Evolutionary conservation across 73 alveolate genomes (phyloP).

Genomic region (Tetrahymena elliotti): DNA sequence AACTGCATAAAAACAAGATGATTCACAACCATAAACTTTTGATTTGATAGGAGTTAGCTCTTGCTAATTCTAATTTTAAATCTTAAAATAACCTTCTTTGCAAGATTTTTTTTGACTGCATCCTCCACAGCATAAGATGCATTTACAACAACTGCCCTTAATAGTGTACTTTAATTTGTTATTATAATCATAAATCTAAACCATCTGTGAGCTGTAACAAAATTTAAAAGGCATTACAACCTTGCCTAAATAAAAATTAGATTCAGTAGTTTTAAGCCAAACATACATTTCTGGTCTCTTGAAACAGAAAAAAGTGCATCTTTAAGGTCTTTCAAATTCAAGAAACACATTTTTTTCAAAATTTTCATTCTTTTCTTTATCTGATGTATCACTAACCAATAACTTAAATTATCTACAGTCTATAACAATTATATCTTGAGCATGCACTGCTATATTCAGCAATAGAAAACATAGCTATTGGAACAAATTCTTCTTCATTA

Average conservation of each 20-base stretch:
- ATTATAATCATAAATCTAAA: neutral
- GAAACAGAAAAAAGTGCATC: neutral
- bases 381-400: neutral
- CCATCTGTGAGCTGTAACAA: neutral
- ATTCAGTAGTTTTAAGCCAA: neutral
- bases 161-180: neutral
- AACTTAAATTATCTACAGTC: neutral
- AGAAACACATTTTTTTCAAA: neutral
- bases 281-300: neutral
- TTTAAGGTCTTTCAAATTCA: neutral
- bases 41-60: neutral
- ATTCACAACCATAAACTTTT: neutral
- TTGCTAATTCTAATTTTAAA: neutral
- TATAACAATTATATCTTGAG: neutral
- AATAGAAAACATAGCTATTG: neutral
- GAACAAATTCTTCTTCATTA: neutral
- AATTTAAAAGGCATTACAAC: neutral
- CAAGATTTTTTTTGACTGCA: neutral
- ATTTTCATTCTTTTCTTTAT: neutral
- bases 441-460: neutral
- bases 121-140: neutral
- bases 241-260: neutral
- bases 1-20: neutral
- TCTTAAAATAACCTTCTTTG: neutral
- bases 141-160: neutral